Base-by-base conservation (phyloP, 2,329 filamentous ascomycete genomes). In the Neurospora sp. region DNA sequence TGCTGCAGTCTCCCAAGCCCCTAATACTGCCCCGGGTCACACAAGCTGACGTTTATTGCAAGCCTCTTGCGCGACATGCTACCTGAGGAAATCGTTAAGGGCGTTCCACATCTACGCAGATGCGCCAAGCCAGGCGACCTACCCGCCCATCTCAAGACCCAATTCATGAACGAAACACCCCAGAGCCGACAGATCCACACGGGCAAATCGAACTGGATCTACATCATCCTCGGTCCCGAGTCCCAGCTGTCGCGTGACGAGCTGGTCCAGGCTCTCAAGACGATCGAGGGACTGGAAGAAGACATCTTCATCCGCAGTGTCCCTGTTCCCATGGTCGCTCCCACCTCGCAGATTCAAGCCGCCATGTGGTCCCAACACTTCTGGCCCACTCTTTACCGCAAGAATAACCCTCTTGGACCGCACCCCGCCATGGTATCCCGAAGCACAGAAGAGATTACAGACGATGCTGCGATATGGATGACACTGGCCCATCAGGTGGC, bases 341-440 rank as follows among this genome's bases (percentile, higher is more conserved):
- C 93, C 1, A 93, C 90, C 5, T 94, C 91, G 3, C 87, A 90
- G 74, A 84, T 90, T 46, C 91, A 95, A 78, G 91, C 93, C 9
- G 87, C 86, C 36, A 82, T 87, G 77, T 96, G 92, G 92, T 90
- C 89, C 36, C 83, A 86, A 40, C 85, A 90, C 74, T 95, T 93
- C 79, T 96, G 93, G 93, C 93, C 93, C 13, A 91, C 90, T 1
- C 88, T 94, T 67, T 96, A 96, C 81, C 90, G 92, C 73, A 93
- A 93, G 82, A 94, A 91, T 74, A 96, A 96, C 77, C 92, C 92
- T 2, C 91, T 94, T 71, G 93, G 93, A 4, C 92, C 93, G 19
- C 93, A 96, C 77, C 92, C 92, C 72, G 88, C 89, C 76, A 87
- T 91, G 77, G 88, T 95, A 70, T 83, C 86, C 58, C 88, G 90